Evolutionary conservation across 177 flowering plant genomes (phyloP).

Genomic region (Telopea speciosissima): DNA sequence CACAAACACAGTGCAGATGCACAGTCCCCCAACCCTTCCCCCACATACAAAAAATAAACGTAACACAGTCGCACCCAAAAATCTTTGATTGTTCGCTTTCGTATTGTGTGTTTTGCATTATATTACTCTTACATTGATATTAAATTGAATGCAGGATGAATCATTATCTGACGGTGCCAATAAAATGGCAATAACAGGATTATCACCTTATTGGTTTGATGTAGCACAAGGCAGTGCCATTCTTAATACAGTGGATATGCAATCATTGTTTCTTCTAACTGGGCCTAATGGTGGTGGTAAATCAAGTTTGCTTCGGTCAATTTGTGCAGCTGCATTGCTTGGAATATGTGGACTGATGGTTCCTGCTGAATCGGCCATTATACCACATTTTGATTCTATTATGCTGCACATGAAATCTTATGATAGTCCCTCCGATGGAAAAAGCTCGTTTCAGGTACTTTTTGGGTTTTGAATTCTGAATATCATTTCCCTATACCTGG

Average conservation of each 20-base stretch:
- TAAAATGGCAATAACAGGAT: slow-evolving; percentile 59
- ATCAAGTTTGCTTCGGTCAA: slow-evolving; percentile 90
- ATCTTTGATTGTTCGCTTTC: too few species aligned
- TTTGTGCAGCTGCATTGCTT: slow-evolving; percentile 89
- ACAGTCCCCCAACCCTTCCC: too few species aligned
- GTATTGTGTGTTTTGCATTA: too few species aligned
- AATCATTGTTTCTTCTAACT: slow-evolving; percentile 80
- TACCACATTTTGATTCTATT: slow-evolving; percentile 91
- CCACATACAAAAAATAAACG: too few species aligned
- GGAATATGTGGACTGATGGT: slow-evolving; percentile 98
- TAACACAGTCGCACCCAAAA: too few species aligned
- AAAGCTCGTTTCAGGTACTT: slow-evolving; percentile 92
- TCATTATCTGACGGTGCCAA: slow-evolving; percentile 24
- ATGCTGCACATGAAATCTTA: slow-evolving; percentile 99
- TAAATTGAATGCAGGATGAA: slow-evolving; percentile 34
- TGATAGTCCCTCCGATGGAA: slow-evolving; percentile 97
- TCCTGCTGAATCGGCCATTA: slow-evolving; percentile 79
- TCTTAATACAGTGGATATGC: slow-evolving; percentile 71
- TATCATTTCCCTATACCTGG: background rate
- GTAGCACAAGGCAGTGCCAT: slow-evolving; percentile 77
- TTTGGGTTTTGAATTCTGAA: background rate
- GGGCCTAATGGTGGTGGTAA: slow-evolving; percentile 99
- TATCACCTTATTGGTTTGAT: slow-evolving; percentile 97
- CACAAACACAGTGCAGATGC: too few species aligned
- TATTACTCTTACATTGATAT: background rate